These are phyloP conservation scores for Capronia epimyces DNA, from an alignment of 2,329 filamentous ascomycete species.

Conservation along the genomic window DNA sequence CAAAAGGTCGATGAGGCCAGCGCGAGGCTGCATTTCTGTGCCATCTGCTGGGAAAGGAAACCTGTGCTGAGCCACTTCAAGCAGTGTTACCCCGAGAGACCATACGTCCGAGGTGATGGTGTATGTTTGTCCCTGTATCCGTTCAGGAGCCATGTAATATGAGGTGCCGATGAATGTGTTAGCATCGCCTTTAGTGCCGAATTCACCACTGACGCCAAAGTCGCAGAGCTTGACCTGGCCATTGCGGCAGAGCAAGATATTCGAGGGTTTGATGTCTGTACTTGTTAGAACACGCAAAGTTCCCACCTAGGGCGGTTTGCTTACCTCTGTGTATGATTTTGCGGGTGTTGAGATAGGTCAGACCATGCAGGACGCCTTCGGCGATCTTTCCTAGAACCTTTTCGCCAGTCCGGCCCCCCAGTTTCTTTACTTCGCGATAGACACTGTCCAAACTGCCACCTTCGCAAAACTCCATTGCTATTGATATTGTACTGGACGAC, in stretches of 20 bases:
- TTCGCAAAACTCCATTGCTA: slow-evolving; percentile 98
- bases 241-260: slow-evolving; percentile 86
- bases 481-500: slow-evolving; percentile 92
- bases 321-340: slow-evolving; percentile 87
- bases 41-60: slow-evolving; percentile 98
- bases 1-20: slow-evolving; percentile 86
- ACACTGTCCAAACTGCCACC: slow-evolving; percentile 94
- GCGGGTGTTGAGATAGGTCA: slow-evolving; percentile 90
- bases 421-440: slow-evolving; percentile 93
- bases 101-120: slow-evolving; percentile 98
- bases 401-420: slow-evolving; percentile 89
- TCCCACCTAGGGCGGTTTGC: slow-evolving; percentile 5
- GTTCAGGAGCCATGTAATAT: slow-evolving; percentile 98
- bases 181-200: slow-evolving; percentile 95
- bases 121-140: slow-evolving; percentile 95
- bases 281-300: slow-evolving; percentile 18
- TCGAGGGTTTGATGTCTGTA: slow-evolving; percentile 90
- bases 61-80: slow-evolving; percentile 98
- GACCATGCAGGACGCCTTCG: slow-evolving; percentile 84
- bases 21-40: slow-evolving; percentile 87
- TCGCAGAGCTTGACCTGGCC: slow-evolving; percentile 97
- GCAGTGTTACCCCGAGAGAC: slow-evolving; percentile 90
- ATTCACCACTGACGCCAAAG: slow-evolving; percentile 95
- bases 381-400: slow-evolving; percentile 96
- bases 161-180: slow-evolving; percentile 98